These are phyloP conservation scores for Candida yuanshanica DNA, from an alignment of 805 yeast species.

Conservation along the genomic window DNA sequence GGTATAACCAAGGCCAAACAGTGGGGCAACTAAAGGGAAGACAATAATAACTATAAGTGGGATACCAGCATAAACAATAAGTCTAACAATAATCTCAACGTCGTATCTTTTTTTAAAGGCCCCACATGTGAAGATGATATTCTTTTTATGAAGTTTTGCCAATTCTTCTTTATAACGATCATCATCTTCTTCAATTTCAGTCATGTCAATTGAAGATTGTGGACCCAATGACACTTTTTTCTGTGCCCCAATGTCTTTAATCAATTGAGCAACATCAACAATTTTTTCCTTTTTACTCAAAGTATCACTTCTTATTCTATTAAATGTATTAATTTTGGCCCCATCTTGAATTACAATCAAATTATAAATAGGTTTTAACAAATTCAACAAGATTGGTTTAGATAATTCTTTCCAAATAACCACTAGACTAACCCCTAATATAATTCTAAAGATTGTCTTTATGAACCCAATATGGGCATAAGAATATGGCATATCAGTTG, in stretches of 20 bases:
- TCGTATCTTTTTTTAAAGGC: constrained; percentile 61
- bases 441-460: constrained; percentile 40
- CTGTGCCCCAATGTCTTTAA: constrained; percentile 10
- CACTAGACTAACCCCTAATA: constrained; percentile 58
- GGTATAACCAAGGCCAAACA: constrained; percentile 10
- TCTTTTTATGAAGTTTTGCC: constrained; percentile 18
- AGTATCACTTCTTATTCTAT: constrained; percentile 22
- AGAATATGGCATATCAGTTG: constrained; percentile 37
- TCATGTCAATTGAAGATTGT: constrained; percentile 19
- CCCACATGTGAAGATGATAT: constrained; percentile 29
- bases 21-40: constrained; percentile 22
- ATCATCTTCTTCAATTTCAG: constrained; percentile 19
- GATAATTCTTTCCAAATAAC: constrained; percentile 69
- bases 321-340: constrained; percentile 10
- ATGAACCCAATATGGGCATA: constrained; percentile 37
- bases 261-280: constrained; percentile 14
- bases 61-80: constrained; percentile 79
- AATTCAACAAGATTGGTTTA: constrained; percentile 55
- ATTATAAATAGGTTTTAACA: constrained; percentile 54
- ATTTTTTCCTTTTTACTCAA: constrained; percentile 21
- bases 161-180: constrained; percentile 18
- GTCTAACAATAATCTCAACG: constrained; percentile 70
- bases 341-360: constrained; percentile 6
- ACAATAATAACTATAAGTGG: constrained; percentile 44
- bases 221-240: constrained; percentile 21